phyloP scores from a whole-genome alignment of 1,139 yeast species.

The Yamadazyma triangularis region DNA sequence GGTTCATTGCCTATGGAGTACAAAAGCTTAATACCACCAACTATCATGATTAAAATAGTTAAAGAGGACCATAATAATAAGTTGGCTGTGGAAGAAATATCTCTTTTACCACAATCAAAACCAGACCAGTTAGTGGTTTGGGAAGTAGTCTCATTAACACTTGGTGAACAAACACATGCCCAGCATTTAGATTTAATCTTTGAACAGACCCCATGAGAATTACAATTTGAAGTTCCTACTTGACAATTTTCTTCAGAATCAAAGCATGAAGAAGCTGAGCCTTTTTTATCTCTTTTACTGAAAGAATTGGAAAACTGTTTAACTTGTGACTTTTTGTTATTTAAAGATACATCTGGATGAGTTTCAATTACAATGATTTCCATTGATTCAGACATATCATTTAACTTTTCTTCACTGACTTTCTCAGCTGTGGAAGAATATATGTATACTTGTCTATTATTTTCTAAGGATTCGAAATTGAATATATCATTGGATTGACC shows the following conservation, averaged over 20 bases:
- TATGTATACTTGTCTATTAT: no score
- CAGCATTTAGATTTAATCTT: conserved; percentile 40
- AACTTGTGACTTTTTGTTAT: no score
- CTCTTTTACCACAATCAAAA: conserved; percentile 59
- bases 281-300: not conserved
- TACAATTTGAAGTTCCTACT: conserved; percentile 51
- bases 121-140: conserved; percentile 69
- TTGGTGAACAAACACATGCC: conserved; percentile 56
- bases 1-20: conserved; percentile 52
- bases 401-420: no score
- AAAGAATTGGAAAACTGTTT: no score
- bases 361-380: no score
- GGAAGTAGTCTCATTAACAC: conserved; percentile 39
- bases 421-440: no score
- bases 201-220: conserved; percentile 59
- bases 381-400: no score
- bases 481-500: no score
- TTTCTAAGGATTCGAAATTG: no score
- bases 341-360: no score
- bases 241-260: conserved; percentile 50
- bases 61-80: conserved; percentile 64
- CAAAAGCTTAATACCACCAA: conserved; percentile 53
- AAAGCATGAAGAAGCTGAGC: conserved; percentile 21
- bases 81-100: conserved; percentile 60
- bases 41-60: conserved; percentile 41